Base-by-base conservation (phyloP, 1,284 basidiomycete genomes). In the Fomitiporia mediterranea region DNA sequence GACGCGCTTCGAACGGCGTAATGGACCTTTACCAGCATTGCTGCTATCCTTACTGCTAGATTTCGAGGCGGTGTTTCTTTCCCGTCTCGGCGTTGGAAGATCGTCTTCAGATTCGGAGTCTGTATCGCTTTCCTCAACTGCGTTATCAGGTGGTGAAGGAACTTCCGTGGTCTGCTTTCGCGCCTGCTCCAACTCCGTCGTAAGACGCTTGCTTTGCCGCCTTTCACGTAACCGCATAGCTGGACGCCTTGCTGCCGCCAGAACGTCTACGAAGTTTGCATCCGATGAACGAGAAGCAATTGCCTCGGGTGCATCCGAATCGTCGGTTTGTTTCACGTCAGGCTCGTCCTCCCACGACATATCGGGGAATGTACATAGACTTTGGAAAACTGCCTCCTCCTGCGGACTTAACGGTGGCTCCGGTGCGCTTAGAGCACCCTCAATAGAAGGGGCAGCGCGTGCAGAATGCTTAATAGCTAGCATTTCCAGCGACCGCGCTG, bases 1-100 rank as follows among this genome's bases (percentile, higher is more conserved):
- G 25, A 86, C 84, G 53, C 85, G 73, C 70, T 81, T 84, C 57
- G 85, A 88, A 58, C 86, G 75, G 25, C 86, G 75, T 54, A 87
- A 65, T 0, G 73, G 66, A n/a, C 62, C 64, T 30, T 60, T 32
- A 13, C 34, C n/a, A 25, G 23, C 51, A n/a, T n/a, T n/a, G 30
- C n/a, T 25, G 25, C 7, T 32, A 11, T 51, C 27, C 17, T 27
- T 37, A 8, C 4, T 17, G 34, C 30, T 34, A 1, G 15, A 4
- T n/a, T 15, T 28, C 1, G n/a, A 15, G 13, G 7, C 27, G 5
- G n/a, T 27, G 43, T 19, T 37, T 21, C 25, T 51, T 8, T 44
- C 43, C n/a, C 21, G 43, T 48, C 17, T 42, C 54, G 37, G 49
- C 37, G 15, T 53, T 5, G 37, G n/a, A 17, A 28, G 19, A n/a